Conservation (phyloP, 805 yeast species). For the Wickerhamiella kurtzmanii region DNA sequence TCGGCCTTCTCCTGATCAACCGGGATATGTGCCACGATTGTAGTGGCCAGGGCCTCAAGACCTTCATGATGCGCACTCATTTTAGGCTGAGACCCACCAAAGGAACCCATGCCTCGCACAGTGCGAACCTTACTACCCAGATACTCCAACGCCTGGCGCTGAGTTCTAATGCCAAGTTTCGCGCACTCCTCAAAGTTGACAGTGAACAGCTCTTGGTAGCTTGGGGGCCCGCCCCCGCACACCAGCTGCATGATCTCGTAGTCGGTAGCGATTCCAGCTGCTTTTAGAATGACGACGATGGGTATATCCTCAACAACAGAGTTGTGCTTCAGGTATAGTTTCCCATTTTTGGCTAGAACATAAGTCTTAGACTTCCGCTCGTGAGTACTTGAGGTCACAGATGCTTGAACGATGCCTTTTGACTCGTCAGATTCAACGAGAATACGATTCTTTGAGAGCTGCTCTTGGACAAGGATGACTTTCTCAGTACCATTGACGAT, state of each 20-base stretch:
- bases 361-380: constrained; percentile 96
- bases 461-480: constrained; percentile 93
- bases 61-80: constrained; percentile 81
- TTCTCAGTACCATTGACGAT: constrained; percentile 97
- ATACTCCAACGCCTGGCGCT: constrained; percentile 83
- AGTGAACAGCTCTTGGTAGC: constrained; percentile 83
- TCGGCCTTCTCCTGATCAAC: constrained; percentile 55
- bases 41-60: constrained; percentile 78
- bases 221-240: constrained; percentile 71
- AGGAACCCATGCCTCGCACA: constrained; percentile 58
- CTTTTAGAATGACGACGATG: constrained; percentile 81
- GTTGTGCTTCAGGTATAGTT: constrained; percentile 84
- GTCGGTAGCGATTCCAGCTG: constrained; percentile 89
- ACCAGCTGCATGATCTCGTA: constrained; percentile 86
- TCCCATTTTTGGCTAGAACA: constrained; percentile 81
- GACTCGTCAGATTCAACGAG: constrained; percentile 96
- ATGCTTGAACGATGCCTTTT: constrained; percentile 88
- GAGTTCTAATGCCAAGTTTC: constrained; percentile 71
- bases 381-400: constrained; percentile 95
- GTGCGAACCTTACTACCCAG: constrained; percentile 88
- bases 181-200: constrained; percentile 91
- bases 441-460: constrained; percentile 89
- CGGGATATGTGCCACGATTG: constrained; percentile 87
- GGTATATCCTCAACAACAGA: constrained; percentile 93
- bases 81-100: constrained; percentile 42